phyloP scores from a whole-genome alignment of 495 filamentous ascomycete genomes.

The Terfezia boudieri region DNA sequence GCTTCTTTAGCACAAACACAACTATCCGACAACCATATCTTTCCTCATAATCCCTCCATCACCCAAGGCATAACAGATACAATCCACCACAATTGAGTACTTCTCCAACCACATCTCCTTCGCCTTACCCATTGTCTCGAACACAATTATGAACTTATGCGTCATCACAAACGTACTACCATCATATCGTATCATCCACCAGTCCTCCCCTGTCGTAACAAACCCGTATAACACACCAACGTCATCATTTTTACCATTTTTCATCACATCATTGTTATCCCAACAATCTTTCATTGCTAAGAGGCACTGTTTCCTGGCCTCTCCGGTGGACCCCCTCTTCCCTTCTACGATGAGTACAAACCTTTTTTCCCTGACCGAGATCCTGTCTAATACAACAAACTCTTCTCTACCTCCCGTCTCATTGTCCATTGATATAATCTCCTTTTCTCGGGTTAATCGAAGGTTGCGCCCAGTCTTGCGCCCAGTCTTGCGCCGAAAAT shows the following conservation, averaged over 20 bases:
- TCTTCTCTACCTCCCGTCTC: too few relatives aligned
- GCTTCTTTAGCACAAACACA: too few relatives aligned
- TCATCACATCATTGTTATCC: neutral
- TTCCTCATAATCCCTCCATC: neutral
- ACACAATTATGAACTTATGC: neutral
- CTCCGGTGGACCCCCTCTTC: conserved; percentile 2
- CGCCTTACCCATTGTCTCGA: neutral
- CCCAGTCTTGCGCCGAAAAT: too few relatives aligned
- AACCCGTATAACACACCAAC: conserved; percentile 1
- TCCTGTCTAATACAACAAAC: too few relatives aligned
- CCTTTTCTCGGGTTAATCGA: too few relatives aligned
- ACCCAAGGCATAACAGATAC: neutral
- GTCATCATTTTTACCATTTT: neutral
- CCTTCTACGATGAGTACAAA: neutral
- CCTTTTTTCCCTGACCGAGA: too few relatives aligned
- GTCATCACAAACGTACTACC: neutral
- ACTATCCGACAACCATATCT: too few relatives aligned
- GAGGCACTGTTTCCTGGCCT: conserved; percentile 2
- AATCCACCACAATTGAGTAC: neutral
- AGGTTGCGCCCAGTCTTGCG: too few relatives aligned
- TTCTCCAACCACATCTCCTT: conserved; percentile 1
- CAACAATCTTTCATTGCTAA: neutral
- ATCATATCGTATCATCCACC: conserved; percentile 1
- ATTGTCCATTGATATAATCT: too few relatives aligned
- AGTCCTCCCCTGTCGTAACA: conserved; percentile 1